phyloP scores from a whole-genome alignment of 179 eudicot species.

The Corrigiola litoralis region DNA sequence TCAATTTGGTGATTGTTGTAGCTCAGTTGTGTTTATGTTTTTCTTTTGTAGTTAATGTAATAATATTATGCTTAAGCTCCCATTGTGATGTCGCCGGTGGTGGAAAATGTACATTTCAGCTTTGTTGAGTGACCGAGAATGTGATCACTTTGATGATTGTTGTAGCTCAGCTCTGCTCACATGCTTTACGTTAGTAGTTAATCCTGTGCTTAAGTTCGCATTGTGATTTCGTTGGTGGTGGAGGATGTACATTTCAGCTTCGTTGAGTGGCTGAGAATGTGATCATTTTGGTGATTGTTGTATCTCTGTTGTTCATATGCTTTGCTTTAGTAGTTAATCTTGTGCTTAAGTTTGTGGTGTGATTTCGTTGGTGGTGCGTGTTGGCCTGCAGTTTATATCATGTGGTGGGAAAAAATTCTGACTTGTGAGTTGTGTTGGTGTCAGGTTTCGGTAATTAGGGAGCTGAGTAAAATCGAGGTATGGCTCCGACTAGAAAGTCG shows the following conservation, averaged over 20 bases:
- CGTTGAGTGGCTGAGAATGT: neutral
- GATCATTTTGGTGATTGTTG: neutral
- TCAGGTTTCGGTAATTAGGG: slow-evolving; percentile 8
- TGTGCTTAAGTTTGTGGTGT: neutral
- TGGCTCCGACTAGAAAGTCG: slow-evolving; percentile 92
- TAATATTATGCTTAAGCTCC: too few relatives aligned
- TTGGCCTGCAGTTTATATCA: neutral
- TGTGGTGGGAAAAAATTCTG: neutral
- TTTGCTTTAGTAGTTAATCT: neutral
- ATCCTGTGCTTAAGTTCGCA: neutral
- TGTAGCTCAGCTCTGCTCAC: neutral
- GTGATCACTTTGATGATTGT: neutral
- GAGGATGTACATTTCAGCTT: neutral
- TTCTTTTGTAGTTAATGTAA: too few relatives aligned
- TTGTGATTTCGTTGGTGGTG: too few relatives aligned
- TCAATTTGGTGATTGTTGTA: too few relatives aligned
- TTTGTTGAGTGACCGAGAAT: neutral
- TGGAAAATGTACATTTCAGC: neutral
- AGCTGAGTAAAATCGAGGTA: slow-evolving; percentile 23
- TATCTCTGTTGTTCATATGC: neutral
- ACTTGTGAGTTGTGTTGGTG: slow-evolving; percentile 5
- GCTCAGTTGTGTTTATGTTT: neutral
- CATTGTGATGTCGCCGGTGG: too few relatives aligned
- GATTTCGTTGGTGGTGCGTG: neutral
- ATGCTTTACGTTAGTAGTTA: neutral